Percentiles rank a stretch among this genome's conserved stretches.
phyloP scores from a whole-genome alignment of 176 grass and related monocot species.

The Aegilops umbellulata region DNA sequence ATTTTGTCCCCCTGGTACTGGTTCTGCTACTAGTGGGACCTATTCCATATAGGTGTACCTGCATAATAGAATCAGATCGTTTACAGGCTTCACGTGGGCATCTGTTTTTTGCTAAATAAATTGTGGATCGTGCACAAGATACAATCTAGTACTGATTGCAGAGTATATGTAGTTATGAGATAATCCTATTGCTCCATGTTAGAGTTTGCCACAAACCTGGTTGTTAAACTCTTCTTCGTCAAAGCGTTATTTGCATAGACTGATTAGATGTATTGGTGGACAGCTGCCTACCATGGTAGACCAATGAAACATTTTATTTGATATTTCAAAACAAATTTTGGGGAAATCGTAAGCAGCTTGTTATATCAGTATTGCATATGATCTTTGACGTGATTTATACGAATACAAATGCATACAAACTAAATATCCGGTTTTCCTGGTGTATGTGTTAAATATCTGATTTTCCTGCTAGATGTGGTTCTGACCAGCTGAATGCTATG shows the following conservation, averaged over 20 bases:
- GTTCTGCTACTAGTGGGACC: background rate
- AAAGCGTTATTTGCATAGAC: background rate
- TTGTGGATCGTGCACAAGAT: background rate
- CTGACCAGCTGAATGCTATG: too few species aligned
- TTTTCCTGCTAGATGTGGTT: too few species aligned
- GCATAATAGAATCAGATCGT: background rate
- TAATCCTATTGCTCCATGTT: background rate
- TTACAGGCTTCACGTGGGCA: background rate
- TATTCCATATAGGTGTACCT: background rate
- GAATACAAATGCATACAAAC: background rate
- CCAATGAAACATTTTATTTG: background rate
- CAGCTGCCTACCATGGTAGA: background rate
- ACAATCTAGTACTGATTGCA: background rate
- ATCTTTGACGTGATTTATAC: background rate
- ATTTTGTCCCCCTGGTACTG: background rate
- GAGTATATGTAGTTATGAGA: background rate
- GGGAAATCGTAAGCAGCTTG: background rate
- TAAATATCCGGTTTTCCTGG: background rate
- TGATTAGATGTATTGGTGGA: background rate
- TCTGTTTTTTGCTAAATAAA: background rate
- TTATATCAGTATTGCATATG: background rate
- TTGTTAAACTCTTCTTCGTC: background rate
- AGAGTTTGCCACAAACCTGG: background rate
- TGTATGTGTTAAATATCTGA: too few species aligned
- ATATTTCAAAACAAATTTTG: background rate